phyloP scores from a whole-genome alignment of 2,329 filamentous ascomycete species.

The Fonsecaea pedrosoi region DNA sequence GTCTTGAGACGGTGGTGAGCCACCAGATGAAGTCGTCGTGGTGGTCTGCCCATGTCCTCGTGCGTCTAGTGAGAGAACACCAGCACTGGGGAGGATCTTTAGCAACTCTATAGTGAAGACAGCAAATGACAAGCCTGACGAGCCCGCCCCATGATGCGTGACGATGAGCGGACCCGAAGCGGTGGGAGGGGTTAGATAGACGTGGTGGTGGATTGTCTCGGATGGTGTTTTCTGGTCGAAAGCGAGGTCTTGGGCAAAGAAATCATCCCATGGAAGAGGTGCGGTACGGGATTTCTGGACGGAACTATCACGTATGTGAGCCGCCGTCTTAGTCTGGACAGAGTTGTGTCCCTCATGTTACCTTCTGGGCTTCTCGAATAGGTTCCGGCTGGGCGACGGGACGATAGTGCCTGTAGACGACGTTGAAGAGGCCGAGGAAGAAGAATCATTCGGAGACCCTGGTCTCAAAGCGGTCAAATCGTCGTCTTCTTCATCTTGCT shows the following conservation, averaged over 20 bases:
- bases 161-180: slow-evolving; percentile 80
- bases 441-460: slow-evolving; percentile 64
- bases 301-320: slow-evolving; percentile 20
- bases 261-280: slow-evolving; percentile 82
- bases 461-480: slow-evolving; percentile 42
- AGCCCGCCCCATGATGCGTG: slow-evolving; percentile 92
- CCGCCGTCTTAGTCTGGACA: background rate
- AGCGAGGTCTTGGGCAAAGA: slow-evolving; percentile 86
- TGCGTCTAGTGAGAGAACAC: slow-evolving; percentile 84
- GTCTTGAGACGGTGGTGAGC: slow-evolving; percentile 55
- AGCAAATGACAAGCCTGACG: slow-evolving; percentile 90
- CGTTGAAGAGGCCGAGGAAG: slow-evolving; percentile 86
- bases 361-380: slow-evolving; percentile 75
- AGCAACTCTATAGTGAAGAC: slow-evolving; percentile 78
- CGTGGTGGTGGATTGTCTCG: slow-evolving; percentile 72
- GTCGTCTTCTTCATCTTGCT: slow-evolving; percentile 47
- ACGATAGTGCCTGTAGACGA: slow-evolving; percentile 93
- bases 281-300: slow-evolving; percentile 56
- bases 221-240: slow-evolving; percentile 55
- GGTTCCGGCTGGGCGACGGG: slow-evolving; percentile 73
- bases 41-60: slow-evolving; percentile 80
- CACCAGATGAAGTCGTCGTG: slow-evolving; percentile 22
- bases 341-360: slow-evolving; percentile 48
- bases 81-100: slow-evolving; percentile 77
- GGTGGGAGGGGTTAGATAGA: slow-evolving; percentile 80